Percentiles rank a stretch among this genome's conserved stretches.
phyloP scores from a whole-genome alignment of 106 monocot genomes.

The Posidonia australis region DNA sequence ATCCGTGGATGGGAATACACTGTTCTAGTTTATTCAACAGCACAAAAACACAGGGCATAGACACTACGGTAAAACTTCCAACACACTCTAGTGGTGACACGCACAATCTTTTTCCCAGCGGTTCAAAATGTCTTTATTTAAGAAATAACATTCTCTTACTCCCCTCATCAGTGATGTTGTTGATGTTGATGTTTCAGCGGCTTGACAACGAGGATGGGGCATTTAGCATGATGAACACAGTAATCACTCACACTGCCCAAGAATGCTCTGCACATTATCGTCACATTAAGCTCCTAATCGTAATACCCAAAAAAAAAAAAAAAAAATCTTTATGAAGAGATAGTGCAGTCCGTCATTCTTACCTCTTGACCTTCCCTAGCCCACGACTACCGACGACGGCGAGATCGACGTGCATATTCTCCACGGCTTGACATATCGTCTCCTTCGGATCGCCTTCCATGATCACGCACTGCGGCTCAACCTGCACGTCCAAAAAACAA shows the following conservation, averaged over 20 bases:
- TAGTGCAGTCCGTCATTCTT: too few relatives aligned
- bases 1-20: too few relatives aligned
- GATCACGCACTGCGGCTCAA: conserved; percentile 17
- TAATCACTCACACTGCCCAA: conserved; percentile 72
- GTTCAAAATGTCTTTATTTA: too few relatives aligned
- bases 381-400: conserved; percentile 57
- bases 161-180: too few relatives aligned
- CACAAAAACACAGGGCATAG: too few relatives aligned
- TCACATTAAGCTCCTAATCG: neutral
- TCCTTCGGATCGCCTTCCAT: conserved; percentile 66
- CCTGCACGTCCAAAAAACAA: conserved; percentile 23
- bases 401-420: conserved; percentile 36
- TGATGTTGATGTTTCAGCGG: conserved; percentile 9
- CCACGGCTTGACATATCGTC: conserved; percentile 39
- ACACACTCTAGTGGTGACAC: too few relatives aligned
- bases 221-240: conserved; percentile 48
- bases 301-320: neutral
- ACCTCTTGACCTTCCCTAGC: conserved; percentile 56
- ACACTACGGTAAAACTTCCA: too few relatives aligned
- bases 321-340: neutral
- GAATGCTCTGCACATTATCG: conserved; percentile 34
- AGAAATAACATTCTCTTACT: too few relatives aligned
- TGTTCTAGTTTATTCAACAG: too few relatives aligned
- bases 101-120: too few relatives aligned
- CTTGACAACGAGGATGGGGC: conserved; percentile 57